Conservation (phyloP, 768 basidiomycete species). For the Rhodotorula sphaerocarpa region DNA sequence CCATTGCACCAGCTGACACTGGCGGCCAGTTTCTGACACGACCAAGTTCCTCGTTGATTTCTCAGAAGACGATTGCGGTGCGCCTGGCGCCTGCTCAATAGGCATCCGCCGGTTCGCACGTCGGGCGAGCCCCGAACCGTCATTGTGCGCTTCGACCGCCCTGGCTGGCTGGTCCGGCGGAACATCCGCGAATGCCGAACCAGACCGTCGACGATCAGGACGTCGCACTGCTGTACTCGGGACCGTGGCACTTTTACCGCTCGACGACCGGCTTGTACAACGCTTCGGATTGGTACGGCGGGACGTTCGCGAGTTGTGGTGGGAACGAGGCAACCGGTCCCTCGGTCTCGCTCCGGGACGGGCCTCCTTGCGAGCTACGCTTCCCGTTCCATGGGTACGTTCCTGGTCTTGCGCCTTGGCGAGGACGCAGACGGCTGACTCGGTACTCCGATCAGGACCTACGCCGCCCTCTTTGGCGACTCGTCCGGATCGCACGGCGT, state of each 20-base stretch:
- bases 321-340: neutral
- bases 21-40: too few relatives aligned
- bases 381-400: neutral
- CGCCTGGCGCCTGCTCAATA: too few relatives aligned
- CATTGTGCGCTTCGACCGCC: too few relatives aligned
- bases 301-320: neutral
- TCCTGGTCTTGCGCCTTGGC: neutral
- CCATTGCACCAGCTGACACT: too few relatives aligned
- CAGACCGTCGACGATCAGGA: neutral
- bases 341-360: neutral
- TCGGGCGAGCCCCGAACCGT: too few relatives aligned
- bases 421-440: neutral
- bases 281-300: neutral
- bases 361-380: neutral
- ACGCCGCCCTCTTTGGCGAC: constrained; percentile 1
- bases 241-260: neutral
- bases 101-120: too few relatives aligned
- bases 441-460: neutral
- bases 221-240: neutral
- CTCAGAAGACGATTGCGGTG: too few relatives aligned
- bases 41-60: too few relatives aligned
- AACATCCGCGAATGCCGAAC: neutral
- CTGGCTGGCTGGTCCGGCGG: too few relatives aligned
- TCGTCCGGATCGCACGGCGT: constrained; percentile 1
- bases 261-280: neutral